Evolutionary conservation across 2,329 filamentous ascomycete genomes (phyloP), one percentile per base, ranked within the genome.

Genomic region (Ophiostoma himal-ulmi): DNA sequence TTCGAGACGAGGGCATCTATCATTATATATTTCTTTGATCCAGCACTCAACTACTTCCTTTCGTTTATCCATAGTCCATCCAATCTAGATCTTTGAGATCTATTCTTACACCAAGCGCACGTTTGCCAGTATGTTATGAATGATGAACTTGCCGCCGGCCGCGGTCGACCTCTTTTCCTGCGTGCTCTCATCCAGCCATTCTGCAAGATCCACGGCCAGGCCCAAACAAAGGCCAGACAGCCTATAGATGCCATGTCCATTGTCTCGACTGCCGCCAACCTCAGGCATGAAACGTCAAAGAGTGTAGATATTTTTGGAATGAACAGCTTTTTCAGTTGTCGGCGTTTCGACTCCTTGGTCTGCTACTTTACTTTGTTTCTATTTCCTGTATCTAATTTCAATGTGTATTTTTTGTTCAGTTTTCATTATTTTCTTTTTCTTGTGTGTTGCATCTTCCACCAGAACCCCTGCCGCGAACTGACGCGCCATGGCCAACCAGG

Each of bases 211-310:
- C 39, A 54, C n/a, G 22, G 5, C 37, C 41, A 4, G 64, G 41
- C 64, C 68, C 62, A 71, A 71, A 68, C 70, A 68, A 68, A 68
- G 68, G 20, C 64, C 68, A n/a, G 6, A 3, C 34, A 65, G 34
- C 44, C 44, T 48, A 20, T 48, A 20, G 44, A 48, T 48, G 44
- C 22, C 3, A 8, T 39, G 14, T 41, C 20, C 11, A 48, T 67
- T 39, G 62, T 39, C 34, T 39, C 17, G 60, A 37, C 34, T 36
- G 60, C 60, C 60, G 60, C 60, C 30, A 37, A 39, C n/a, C 6
- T 6, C 30, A 7, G 14, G 44, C n/a, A 22, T 65, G 62, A 65
- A 65, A 65, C 62, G 57, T 20, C 22, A 13, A 34, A 22, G 52
- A 22, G 26, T 3, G 20, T 20, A n/a, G 14, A 36, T 65, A 65